These are phyloP conservation scores for Cenchrus americanus DNA, from an alignment of 176 grass and related monocot genomes.

Conservation along the genomic window DNA sequence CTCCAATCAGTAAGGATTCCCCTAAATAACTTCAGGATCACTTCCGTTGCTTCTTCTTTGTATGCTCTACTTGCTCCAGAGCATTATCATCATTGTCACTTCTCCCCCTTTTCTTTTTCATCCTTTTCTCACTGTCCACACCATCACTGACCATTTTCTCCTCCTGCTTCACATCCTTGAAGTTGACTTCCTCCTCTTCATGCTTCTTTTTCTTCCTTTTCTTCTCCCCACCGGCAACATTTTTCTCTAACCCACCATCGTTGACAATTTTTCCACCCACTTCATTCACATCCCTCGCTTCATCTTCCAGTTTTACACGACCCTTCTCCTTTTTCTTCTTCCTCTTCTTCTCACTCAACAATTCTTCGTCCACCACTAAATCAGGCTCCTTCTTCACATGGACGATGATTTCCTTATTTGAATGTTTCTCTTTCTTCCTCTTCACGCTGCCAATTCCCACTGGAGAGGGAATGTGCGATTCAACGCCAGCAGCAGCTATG, in stretches of 20 bases:
- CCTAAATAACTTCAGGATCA: conserved; percentile 12
- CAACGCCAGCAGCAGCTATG: neutral
- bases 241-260: neutral
- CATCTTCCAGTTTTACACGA: conserved; percentile 17
- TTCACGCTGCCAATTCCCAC: neutral
- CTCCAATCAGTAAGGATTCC: neutral
- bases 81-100: neutral
- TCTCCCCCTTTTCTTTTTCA: conserved; percentile 39
- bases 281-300: neutral
- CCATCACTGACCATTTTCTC: neutral
- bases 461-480: neutral
- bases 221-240: neutral
- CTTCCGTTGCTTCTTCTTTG: conserved; percentile 51
- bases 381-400: conserved; percentile 23
- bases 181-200: neutral
- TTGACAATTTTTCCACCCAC: neutral
- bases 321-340: conserved; percentile 15
- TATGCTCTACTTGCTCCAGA: conserved; percentile 8
- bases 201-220: conserved; percentile 21
- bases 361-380: neutral
- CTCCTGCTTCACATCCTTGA: conserved; percentile 6
- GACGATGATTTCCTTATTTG: neutral
- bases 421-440: conserved; percentile 2
- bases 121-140: conserved; percentile 31
- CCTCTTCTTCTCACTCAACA: neutral